Evolutionary conservation across 78 protist species (phyloP).

Genomic region (Planoprotostelium fungivorum): DNA sequence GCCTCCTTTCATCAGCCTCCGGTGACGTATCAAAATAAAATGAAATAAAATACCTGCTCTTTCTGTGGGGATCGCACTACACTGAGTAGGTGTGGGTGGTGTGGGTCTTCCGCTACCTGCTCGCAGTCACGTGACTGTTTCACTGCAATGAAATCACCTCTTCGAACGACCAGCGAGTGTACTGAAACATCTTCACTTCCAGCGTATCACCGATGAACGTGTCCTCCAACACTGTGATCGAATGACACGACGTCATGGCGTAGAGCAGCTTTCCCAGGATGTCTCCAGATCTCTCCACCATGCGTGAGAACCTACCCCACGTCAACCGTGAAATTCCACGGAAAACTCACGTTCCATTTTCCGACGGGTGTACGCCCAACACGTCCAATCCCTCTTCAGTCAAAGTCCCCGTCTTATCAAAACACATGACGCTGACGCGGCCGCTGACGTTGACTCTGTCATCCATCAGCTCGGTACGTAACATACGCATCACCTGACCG

Average conservation of each 20-base stretch:
- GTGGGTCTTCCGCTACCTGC: neutral
- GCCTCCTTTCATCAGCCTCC: neutral
- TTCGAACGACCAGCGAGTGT: slow-evolving; percentile 27
- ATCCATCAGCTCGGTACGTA: slow-evolving; percentile 1
- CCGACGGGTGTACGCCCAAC: slow-evolving; percentile 34
- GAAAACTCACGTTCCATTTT: slow-evolving; percentile 2
- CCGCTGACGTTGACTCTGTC: slow-evolving; percentile 71
- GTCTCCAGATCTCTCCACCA: neutral
- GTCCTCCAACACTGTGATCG: slow-evolving; percentile 42
- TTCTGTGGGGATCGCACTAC: neutral
- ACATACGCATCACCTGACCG: slow-evolving; percentile 5
- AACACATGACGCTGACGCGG: slow-evolving; percentile 61
- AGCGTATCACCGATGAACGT: slow-evolving; percentile 80
- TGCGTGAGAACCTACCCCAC: neutral
- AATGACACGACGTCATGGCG: slow-evolving; percentile 71
- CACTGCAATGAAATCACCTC: no score
- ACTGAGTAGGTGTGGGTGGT: neutral
- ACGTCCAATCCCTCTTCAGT: slow-evolving; percentile 88
- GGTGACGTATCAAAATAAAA: neutral
- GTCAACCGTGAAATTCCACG: neutral
- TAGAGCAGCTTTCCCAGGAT: neutral
- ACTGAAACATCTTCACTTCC: slow-evolving; percentile 77
- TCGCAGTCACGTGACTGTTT: no score
- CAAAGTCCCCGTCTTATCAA: slow-evolving; percentile 93
- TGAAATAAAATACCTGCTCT: neutral